Evolutionary conservation across 2,329 filamentous ascomycete species (phyloP), one percentile per base, ranked within the genome.

Genomic region (Alternaria rosae): DNA sequence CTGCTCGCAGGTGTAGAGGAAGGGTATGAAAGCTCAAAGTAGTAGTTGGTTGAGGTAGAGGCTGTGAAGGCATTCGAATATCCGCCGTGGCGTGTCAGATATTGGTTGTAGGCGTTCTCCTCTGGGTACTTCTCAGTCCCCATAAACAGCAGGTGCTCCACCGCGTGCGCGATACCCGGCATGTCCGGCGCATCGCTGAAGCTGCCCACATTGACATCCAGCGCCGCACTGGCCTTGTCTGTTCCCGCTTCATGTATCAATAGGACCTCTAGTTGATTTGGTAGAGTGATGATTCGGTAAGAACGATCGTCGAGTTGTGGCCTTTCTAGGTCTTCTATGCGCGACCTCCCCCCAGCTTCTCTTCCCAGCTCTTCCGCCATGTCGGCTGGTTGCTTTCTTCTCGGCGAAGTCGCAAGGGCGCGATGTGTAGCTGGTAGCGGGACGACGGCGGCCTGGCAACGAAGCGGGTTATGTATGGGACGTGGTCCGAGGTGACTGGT

Each of bases 121-220:
- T 72, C 67, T 1, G 95, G 95, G 75, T 95, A 99, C 85, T 98
- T 99, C 80, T 97, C 91, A 8, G 95, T 99, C 52, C 95, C 95
- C 95, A 99, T 98, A 83, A 99, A 99, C 23, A 99, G 84, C 67
- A 97, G 83, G 86, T 97, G 94, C 84, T 98, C 94, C 57, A 98
- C 93, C 7, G 93, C 94, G 82, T 98, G 95, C 54, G 94, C 94
- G 88, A 97, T 94, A 62, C 95, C 93, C 13, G 93, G 94, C 88
- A 98, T 93, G 71, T 93, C 92, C 68, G 91, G 88, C 68, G 92
- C 89, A 76, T 99, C 95, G 76, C 92, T 96, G 82, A 97, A 97
- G 80, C 92, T 96, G 64, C 95, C 95, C 35, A 97, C 94, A 79
- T 97, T 94, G 76, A 98, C 94, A 78, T 98, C 95, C 76, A 98